phyloP scores from a whole-genome alignment of 2,329 filamentous ascomycete species.

The Penicillium crustosum region DNA sequence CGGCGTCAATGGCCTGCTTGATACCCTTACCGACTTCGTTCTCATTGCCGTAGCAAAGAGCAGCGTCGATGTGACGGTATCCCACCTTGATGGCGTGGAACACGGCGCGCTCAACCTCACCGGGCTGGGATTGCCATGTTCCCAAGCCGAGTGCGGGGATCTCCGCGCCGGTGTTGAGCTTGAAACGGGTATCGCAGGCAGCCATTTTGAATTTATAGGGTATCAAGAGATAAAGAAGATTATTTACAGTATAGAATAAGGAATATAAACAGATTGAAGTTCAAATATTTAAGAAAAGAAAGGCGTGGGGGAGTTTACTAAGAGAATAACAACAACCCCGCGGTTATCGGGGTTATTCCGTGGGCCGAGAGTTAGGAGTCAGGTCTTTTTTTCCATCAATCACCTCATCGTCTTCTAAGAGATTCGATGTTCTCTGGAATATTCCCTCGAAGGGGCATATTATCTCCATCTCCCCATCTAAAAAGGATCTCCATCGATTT shows the following conservation, averaged over 20 bases:
- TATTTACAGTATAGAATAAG: not conserved
- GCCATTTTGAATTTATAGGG: slow-evolving; percentile 47
- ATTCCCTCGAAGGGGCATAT: not conserved
- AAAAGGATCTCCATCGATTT: not conserved
- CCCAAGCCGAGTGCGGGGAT: slow-evolving; percentile 66
- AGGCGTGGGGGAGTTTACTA: not conserved
- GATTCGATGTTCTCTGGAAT: not conserved
- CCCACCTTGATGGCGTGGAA: slow-evolving; percentile 53
- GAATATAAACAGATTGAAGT: not conserved
- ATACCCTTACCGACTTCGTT: slow-evolving; percentile 78
- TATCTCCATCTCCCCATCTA: not conserved
- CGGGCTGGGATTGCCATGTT: slow-evolving; percentile 64
- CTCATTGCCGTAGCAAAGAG: slow-evolving; percentile 58
- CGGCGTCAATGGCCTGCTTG: slow-evolving; percentile 67
- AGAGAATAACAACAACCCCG: slow-evolving; percentile 12
- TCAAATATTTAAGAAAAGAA: not conserved
- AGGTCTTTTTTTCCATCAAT: slow-evolving; percentile 24
- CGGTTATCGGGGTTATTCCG: slow-evolving; percentile 7
- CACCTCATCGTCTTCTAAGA: not conserved
- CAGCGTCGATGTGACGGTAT: slow-evolving; percentile 45
- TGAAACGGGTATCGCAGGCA: slow-evolving; percentile 53
- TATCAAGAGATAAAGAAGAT: not conserved
- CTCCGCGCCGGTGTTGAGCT: slow-evolving; percentile 63
- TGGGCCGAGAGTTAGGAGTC: not conserved
- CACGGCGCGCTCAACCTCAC: slow-evolving; percentile 60